These are phyloP conservation scores for Artomyces pyxidatus DNA, from an alignment of 768 basidiomycete species.

Conservation along the genomic window DNA sequence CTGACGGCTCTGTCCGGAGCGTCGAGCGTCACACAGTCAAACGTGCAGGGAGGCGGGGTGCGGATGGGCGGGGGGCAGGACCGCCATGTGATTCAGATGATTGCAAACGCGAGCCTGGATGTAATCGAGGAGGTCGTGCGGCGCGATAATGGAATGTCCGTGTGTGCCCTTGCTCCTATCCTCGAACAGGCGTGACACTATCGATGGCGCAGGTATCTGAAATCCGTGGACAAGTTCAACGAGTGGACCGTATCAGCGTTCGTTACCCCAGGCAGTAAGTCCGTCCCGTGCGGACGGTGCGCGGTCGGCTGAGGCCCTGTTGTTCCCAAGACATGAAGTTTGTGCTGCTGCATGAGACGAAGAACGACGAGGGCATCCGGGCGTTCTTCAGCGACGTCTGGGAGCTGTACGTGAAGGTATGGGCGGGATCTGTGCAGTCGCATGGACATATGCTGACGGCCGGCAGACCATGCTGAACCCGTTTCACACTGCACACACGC, in stretches of 20 bases:
- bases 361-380: slow-evolving; percentile 96
- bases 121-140: slow-evolving; percentile 90
- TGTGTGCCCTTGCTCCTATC: slow-evolving; percentile 18
- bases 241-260: slow-evolving; percentile 98
- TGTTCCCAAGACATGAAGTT: slow-evolving; percentile 79
- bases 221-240: slow-evolving; percentile 94
- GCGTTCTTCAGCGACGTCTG: slow-evolving; percentile 91
- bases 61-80: slow-evolving; percentile 78
- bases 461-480: slow-evolving; percentile 84
- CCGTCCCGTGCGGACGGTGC: neutral
- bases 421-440: slow-evolving; percentile 13
- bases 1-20: slow-evolving; percentile 83
- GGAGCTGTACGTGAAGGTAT: slow-evolving; percentile 95
- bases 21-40: slow-evolving; percentile 58
- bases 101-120: slow-evolving; percentile 94
- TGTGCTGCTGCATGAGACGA: slow-evolving; percentile 85
- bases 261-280: slow-evolving; percentile 88
- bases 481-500: slow-evolving; percentile 88
- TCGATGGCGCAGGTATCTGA: slow-evolving; percentile 70
- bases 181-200: slow-evolving; percentile 1
- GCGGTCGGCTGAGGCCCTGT: slow-evolving; percentile 15
- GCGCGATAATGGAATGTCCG: slow-evolving; percentile 72
- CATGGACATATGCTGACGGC: slow-evolving; percentile 3
- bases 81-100: slow-evolving; percentile 96
- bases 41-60: slow-evolving; percentile 53